Evolutionary conservation across 805 yeast genomes (phyloP), one percentile per base, ranked within the genome.

Genomic region (Metschnikowia sp.): DNA sequence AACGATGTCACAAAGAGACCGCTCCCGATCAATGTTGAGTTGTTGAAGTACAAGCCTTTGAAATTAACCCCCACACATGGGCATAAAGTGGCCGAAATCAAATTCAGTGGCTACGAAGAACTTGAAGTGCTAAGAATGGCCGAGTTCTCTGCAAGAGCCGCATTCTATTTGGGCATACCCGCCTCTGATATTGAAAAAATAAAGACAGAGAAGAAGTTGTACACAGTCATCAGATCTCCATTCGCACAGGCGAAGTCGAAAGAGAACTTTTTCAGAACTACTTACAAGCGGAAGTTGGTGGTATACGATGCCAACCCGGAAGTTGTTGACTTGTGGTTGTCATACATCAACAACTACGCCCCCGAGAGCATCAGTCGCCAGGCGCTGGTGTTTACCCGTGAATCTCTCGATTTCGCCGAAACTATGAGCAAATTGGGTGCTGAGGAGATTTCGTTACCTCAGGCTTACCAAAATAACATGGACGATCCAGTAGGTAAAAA

Each of bases 161-260:
- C 96, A 0, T 94, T 79, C 64, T 94, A 87, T 67, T 71, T 94
- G 57, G 92, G 95, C 8, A 83, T 94, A 55, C 97, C 98, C 13
- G 82, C 86, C 32, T 78, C 83, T 11, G 91, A 90, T 2, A 84
- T 92, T 15, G 75, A 87, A 83, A 41, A 65, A 80, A 53, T 85
- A 82, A 53, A 71, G 51, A 82, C 86, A 3, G 85, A 82, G 62
- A 80, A 83, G 58, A 87, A 92, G 66, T 79, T 90, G 57, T 92
- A 96, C 88, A 94, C 99, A 0, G 96, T 94, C 38, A 90, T 86
- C 60, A 81, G 84, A 64, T 83, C 96, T 3, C 97, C 97, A 1
- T 94, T 94, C 65, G 96, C 87, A 18, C 94, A 88, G 62, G 96
- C 97, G 44, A 91, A 90, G 65, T 78, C 94, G 9, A 94, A 94